Percentiles rank a stretch among this genome's conserved stretches.
phyloP scores from a whole-genome alignment of 2,329 filamentous ascomycete species.

The Sporothrix schenckii region DNA sequence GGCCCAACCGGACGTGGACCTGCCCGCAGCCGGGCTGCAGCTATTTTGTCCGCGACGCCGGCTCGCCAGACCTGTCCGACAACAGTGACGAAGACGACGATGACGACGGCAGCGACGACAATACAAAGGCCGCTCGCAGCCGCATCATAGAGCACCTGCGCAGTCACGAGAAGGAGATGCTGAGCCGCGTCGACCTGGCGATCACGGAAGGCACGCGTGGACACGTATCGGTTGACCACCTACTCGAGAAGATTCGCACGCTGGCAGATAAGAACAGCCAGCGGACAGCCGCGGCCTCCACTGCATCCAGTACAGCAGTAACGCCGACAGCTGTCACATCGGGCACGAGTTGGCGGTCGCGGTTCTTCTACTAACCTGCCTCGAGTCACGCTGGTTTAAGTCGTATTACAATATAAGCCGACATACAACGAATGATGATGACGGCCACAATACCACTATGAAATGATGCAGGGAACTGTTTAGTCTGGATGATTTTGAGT shows the following conservation, averaged over 20 bases:
- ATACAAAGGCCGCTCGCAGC: constrained; percentile 46
- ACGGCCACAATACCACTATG: too few species aligned
- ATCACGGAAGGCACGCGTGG: constrained; percentile 60
- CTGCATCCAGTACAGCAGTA: background rate
- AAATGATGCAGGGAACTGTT: too few species aligned
- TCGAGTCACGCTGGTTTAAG: too few species aligned
- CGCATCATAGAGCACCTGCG: constrained; percentile 64
- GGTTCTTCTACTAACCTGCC: background rate
- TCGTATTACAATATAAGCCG: too few species aligned
- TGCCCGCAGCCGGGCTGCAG: constrained; percentile 67
- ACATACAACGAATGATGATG: too few species aligned
- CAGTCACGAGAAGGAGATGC: constrained; percentile 60
- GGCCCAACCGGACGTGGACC: constrained; percentile 65
- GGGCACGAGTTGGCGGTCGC: background rate
- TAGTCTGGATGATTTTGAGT: too few species aligned
- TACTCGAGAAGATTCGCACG: constrained; percentile 59
- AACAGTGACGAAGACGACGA: constrained; percentile 14
- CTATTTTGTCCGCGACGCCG: constrained; percentile 59
- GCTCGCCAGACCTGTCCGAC: background rate
- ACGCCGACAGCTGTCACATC: background rate
- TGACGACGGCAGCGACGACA: background rate
- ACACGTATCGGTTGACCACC: constrained; percentile 58
- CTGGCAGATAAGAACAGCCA: constrained; percentile 46
- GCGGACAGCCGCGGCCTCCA: background rate
- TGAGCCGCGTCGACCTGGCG: constrained; percentile 53